A percentile compares a stretch with the other conserved stretches of the same genome.
Evolutionary conservation across 495 filamentous ascomycete species (phyloP).

Genomic region (Symbiotaphrina buchneri): DNA sequence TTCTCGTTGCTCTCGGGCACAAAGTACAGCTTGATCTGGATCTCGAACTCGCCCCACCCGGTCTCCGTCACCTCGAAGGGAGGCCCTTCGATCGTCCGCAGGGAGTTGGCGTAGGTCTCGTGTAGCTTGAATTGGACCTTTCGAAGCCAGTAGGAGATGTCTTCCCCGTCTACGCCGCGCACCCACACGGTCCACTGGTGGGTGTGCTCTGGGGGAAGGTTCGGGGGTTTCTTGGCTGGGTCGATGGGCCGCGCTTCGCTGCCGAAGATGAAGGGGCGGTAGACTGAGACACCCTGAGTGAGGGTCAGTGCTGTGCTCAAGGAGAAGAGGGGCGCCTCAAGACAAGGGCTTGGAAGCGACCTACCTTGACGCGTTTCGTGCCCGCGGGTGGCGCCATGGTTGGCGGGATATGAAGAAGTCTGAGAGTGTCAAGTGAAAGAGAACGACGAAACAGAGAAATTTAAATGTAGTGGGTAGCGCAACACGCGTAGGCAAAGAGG

Average conservation of each 20-base stretch:
- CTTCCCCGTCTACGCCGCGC: slow-evolving; percentile 58
- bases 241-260: slow-evolving; percentile 57
- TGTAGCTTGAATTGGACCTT: slow-evolving; percentile 96
- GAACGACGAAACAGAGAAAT: no score
- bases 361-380: slow-evolving; percentile 34
- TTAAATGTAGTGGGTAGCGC: no score
- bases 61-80: slow-evolving; percentile 80
- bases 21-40: slow-evolving; percentile 83
- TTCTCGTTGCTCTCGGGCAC: slow-evolving; percentile 69
- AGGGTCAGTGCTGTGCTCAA: background rate
- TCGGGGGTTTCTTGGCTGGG: slow-evolving; percentile 37
- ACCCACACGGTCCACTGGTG: slow-evolving; percentile 92
- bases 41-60: slow-evolving; percentile 95
- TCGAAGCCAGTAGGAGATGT: slow-evolving; percentile 87
- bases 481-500: no score
- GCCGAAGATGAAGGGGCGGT: slow-evolving; percentile 65
- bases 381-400: slow-evolving; percentile 31
- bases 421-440: no score
- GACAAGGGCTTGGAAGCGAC: slow-evolving; percentile 7
- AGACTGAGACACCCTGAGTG: slow-evolving; percentile 44
- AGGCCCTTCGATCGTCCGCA: slow-evolving; percentile 47
- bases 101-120: slow-evolving; percentile 75
- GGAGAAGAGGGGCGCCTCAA: no score
- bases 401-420: no score
- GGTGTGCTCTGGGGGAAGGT: slow-evolving; percentile 54